Evolutionary conservation across 2,329 filamentous ascomycete species (phyloP).

Genomic region (Xylaria sp.): DNA sequence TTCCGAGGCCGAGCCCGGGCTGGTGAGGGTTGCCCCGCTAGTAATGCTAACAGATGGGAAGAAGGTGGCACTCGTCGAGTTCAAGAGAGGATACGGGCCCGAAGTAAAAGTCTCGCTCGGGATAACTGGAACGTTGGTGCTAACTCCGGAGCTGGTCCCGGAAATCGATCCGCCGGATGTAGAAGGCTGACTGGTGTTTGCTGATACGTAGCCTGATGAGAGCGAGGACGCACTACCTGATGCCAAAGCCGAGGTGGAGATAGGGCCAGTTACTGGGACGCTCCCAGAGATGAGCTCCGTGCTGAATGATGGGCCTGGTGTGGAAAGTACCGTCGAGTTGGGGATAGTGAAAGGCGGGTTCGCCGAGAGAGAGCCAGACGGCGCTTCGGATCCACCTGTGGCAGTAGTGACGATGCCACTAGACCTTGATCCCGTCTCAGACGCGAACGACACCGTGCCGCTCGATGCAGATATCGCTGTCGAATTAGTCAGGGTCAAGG

Average conservation of each 20-base stretch:
- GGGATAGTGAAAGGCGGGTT: conserved; percentile 1
- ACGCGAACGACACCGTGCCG: background rate
- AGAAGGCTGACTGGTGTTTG: conserved; percentile 26
- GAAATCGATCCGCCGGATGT: conserved; percentile 29
- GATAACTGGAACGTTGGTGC: conserved; percentile 12
- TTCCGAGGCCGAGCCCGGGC: conserved; percentile 11
- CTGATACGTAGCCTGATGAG: conserved; percentile 16
- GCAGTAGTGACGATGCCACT: background rate
- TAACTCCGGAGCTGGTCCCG: conserved; percentile 27
- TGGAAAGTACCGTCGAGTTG: background rate
- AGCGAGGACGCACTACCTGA: conserved; percentile 21
- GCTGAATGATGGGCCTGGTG: background rate
- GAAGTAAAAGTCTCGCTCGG: conserved; percentile 28
- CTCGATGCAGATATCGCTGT: background rate
- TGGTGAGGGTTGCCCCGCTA: conserved; percentile 19
- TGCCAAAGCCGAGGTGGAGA: conserved; percentile 9
- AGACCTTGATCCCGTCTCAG: conserved; percentile 7
- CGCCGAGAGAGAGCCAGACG: conserved; percentile 3
- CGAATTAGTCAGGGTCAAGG: conserved; percentile 10
- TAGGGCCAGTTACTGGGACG: background rate
- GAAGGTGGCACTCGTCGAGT: conserved; percentile 22
- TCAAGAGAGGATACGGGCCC: conserved; percentile 32
- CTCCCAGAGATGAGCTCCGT: conserved; percentile 2
- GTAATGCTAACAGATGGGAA: conserved; percentile 21
- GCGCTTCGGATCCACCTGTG: background rate